These are phyloP conservation scores for Beta corolliflora DNA, from an alignment of 179 eudicot species.

Conservation along the genomic window DNA sequence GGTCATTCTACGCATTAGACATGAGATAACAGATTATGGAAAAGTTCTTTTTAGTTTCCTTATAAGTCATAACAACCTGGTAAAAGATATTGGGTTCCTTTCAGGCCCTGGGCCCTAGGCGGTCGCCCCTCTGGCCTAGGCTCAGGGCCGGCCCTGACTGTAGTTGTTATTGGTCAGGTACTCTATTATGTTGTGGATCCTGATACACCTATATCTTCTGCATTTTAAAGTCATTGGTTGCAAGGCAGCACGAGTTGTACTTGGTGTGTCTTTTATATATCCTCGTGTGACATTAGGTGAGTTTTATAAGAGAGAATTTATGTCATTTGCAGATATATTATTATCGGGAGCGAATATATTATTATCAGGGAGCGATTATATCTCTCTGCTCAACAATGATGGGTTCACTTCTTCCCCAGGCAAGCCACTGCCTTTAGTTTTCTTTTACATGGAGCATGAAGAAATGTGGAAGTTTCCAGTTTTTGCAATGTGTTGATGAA, in stretches of 20 bases:
- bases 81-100: no score
- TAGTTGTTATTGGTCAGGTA: slow-evolving; percentile 86
- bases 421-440: slow-evolving; percentile 24
- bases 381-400: slow-evolving; percentile 92
- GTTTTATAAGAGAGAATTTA: slow-evolving; percentile 6
- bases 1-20: no score
- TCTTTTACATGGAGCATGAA: slow-evolving; percentile 1
- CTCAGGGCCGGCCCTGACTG: no score
- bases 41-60: no score
- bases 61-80: no score
- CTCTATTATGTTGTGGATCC: slow-evolving; percentile 94
- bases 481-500: not conserved
- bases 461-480: slow-evolving; percentile 5
- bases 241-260: slow-evolving; percentile 88
- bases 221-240: slow-evolving; percentile 78
- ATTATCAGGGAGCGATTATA: slow-evolving; percentile 76
- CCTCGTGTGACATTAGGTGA: not conserved
- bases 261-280: slow-evolving; percentile 12
- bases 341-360: no score
- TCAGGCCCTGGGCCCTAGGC: no score
- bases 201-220: slow-evolving; percentile 96
- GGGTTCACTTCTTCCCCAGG: slow-evolving; percentile 99
- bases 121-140: no score
- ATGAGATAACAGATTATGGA: no score
- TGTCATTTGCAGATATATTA: slow-evolving; percentile 56